phyloP scores from a whole-genome alignment of 768 basidiomycete genomes.

The Phylloporus sp. region DNA sequence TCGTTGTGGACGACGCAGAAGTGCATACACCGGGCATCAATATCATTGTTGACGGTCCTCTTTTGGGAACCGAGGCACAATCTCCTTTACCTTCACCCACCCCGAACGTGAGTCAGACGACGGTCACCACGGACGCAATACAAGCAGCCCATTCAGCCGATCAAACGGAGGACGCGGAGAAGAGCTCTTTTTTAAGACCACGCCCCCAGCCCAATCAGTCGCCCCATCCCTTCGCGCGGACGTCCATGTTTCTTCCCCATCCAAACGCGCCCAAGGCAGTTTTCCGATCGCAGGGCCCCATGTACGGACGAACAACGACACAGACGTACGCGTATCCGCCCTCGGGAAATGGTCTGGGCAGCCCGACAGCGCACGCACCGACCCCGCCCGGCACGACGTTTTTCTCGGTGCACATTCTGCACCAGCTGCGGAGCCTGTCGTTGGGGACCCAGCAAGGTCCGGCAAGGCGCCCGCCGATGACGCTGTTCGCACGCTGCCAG shows the following conservation, averaged over 20 bases:
- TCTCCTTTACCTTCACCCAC: constrained; percentile 4
- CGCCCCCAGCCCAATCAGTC: constrained; percentile 19
- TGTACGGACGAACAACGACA: constrained; percentile 46
- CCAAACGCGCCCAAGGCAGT: constrained; percentile 49
- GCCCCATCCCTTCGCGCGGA: constrained; percentile 30
- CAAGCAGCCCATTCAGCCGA: neutral
- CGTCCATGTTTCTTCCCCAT: constrained; percentile 50
- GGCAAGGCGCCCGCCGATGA: constrained; percentile 27
- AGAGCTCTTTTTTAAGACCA: constrained; percentile 24
- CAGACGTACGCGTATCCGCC: constrained; percentile 18
- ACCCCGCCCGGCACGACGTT: constrained; percentile 27
- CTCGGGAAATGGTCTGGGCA: constrained; percentile 5
- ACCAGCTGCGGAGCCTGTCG: constrained; percentile 21
- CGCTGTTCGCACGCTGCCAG: constrained; percentile 59
- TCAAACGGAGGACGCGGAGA: constrained; percentile 6
- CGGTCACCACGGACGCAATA: constrained; percentile 17
- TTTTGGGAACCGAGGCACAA: constrained; percentile 11
- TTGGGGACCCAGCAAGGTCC: constrained; percentile 19
- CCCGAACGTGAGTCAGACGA: constrained; percentile 7
- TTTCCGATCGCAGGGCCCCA: constrained; percentile 41
- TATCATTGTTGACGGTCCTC: constrained; percentile 1
- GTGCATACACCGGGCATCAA: constrained; percentile 4
- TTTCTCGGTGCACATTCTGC: constrained; percentile 27
- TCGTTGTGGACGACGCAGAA: constrained; percentile 18
- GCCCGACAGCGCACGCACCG: neutral